Evolutionary conservation across 2,329 filamentous ascomycete species (phyloP), one percentile per base, ranked within the genome.

Genomic region (Laburnicola sp.): DNA sequence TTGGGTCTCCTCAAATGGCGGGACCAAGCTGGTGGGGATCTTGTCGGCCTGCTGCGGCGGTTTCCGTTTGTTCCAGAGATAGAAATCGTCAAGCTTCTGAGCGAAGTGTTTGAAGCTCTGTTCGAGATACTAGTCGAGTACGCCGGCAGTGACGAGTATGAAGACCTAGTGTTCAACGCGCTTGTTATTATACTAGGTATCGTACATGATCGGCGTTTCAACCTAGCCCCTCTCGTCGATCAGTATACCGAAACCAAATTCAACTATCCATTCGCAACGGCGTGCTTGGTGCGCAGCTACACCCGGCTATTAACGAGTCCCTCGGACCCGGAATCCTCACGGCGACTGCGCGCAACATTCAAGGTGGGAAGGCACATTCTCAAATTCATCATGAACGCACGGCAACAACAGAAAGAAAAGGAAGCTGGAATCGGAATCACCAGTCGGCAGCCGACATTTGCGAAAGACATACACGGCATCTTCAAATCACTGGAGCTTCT

Each of bases 51-150:
- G 0, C 76, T 99, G 36, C 88, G 88, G 68, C 86, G 92, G 59
- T 83, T 97, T 42, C 86, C 92, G 21, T 97, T 97, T 60, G 92
- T 99, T 0, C 89, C 94, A 0, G 94, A 99, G 70, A 96, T 97
- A 49, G 95, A 99, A 74, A 89, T 99, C 30, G 94, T 99, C 56
- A 99, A 97, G 76, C 82, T 97, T 36, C 78, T 97, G 6, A 88
- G 84, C 56, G 88, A 96, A 63, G 91, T 97, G 1, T 87, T 99
- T 46, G 90, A 96, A 70, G 85, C 91, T 0, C 82, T 99, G 0
- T 99, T 99, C 68, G 88, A 90, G 4, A 91, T 97, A 26, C 78
- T 97, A 26, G 89, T 95, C 26, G 91, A 97, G 62, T 87, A 96
- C 65, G 86, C 90, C n/a, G 91, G 90, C 7, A 91, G 91, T 58